phyloP scores from a whole-genome alignment of 352 stramenopile species.

The Thalassiosira oceanica region DNA sequence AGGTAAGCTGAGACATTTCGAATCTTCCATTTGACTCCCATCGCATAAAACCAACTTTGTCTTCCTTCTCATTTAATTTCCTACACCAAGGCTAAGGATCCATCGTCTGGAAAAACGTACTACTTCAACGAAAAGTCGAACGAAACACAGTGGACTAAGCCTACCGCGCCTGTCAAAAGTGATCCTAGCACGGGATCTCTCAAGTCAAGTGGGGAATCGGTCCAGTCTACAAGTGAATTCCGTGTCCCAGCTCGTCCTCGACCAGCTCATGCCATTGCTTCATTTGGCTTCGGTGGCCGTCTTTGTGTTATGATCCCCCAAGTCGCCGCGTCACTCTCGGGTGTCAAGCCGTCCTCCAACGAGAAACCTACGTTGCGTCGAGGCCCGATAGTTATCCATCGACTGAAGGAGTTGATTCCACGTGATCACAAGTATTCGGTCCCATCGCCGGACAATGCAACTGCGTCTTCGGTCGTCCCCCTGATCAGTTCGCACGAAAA shows the following conservation, averaged over 20 bases:
- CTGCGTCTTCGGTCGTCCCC: not conserved
- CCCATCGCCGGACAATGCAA: conserved; percentile 25
- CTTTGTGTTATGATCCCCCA: conserved; percentile 61
- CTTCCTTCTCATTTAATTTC: too few species aligned
- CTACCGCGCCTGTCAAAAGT: not conserved
- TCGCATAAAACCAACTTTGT: too few species aligned
- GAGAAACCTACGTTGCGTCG: conserved; percentile 15
- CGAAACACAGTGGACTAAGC: conserved; percentile 54
- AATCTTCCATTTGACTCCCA: too few species aligned
- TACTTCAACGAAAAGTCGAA: conserved; percentile 52
- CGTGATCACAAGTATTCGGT: conserved; percentile 42
- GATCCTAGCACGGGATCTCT: too few species aligned
- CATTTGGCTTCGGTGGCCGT: conserved; percentile 74
- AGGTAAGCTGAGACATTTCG: too few species aligned
- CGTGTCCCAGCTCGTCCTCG: conserved; percentile 2
- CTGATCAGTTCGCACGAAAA: conserved; percentile 32
- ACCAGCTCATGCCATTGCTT: conserved; percentile 52
- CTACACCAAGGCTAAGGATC: conserved; percentile 39
- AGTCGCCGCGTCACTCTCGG: conserved; percentile 35
- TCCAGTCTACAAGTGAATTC: not conserved
- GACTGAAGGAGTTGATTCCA: conserved; percentile 36
- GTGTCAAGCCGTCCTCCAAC: not conserved
- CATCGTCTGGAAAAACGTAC: conserved; percentile 36
- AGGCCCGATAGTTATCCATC: conserved; percentile 50
- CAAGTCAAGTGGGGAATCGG: not conserved